Percentiles rank a stretch among this genome's conserved stretches.
phyloP scores from a whole-genome alignment of 345 rosid species.

The Trapa bicornis region DNA sequence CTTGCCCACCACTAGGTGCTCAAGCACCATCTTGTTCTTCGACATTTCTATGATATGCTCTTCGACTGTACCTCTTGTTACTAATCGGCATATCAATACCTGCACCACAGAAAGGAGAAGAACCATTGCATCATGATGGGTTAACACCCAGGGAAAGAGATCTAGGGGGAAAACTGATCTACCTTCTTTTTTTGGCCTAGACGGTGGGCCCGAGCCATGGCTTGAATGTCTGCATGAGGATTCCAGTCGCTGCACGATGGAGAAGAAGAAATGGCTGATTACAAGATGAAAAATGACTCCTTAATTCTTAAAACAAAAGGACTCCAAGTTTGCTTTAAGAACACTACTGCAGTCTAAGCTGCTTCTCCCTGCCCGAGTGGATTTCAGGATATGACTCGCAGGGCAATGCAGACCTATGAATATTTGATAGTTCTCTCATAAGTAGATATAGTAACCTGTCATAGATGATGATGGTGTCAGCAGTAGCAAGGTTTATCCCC shows the following conservation, averaged over 20 bases:
- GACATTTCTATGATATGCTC: conserved; percentile 99
- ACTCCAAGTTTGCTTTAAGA: neutral
- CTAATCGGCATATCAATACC: conserved; percentile 93
- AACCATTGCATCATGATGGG: too few relatives aligned
- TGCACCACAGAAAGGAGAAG: conserved; percentile 16
- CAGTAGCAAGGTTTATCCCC: conserved; percentile 99
- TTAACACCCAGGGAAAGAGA: neutral
- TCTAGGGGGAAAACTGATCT: conserved; percentile 6
- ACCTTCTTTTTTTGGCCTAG: conserved; percentile 99
- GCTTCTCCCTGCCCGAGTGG: too few relatives aligned
- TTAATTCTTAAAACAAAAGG: neutral
- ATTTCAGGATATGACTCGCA: neutral
- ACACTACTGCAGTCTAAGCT: neutral
- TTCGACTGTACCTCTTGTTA: conserved; percentile 88
- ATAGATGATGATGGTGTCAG: conserved; percentile 93
- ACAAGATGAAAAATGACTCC: too few relatives aligned
- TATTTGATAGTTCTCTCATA: too few relatives aligned
- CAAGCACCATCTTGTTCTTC: conserved; percentile 97
- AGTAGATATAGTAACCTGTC: conserved; percentile 48
- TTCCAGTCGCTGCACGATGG: conserved; percentile 77
- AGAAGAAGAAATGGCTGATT: conserved; percentile 10
- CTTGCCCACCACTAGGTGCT: conserved; percentile 99
- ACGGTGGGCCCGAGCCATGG: conserved; percentile 99
- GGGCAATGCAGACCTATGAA: neutral
- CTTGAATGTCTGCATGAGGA: conserved; percentile 99